These are phyloP conservation scores for Calonectria pseudoturangicola DNA, from an alignment of 2,329 filamentous ascomycete species.

Conservation along the genomic window DNA sequence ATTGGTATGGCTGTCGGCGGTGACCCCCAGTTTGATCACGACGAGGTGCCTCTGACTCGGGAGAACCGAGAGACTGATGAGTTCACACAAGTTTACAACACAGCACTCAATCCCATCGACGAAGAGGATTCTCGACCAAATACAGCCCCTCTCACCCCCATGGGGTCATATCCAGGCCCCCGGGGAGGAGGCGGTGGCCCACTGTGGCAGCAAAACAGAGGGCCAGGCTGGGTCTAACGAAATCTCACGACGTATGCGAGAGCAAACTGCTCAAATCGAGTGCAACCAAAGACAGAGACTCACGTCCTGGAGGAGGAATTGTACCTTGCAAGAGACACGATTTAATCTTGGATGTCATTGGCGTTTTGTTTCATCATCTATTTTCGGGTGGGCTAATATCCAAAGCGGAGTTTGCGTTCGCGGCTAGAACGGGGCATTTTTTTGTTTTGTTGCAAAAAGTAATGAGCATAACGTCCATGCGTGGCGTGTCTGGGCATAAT, in stretches of 20 bases:
- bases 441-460: conserved; percentile 18
- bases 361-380: conserved; percentile 24
- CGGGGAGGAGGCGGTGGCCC: conserved; percentile 61
- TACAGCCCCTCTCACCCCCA: conserved; percentile 44
- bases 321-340: conserved; percentile 1
- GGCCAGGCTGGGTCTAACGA: conserved; percentile 67
- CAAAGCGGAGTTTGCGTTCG: conserved; percentile 33
- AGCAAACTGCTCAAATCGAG: conserved; percentile 33
- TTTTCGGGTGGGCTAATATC: conserved; percentile 35
- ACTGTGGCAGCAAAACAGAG: conserved; percentile 73
- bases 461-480: conserved; percentile 34
- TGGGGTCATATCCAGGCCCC: conserved; percentile 49
- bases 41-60: conserved; percentile 64
- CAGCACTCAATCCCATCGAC: conserved; percentile 62
- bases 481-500: conserved; percentile 23
- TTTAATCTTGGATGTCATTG: conserved; percentile 31
- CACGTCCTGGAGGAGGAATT: conserved; percentile 13
- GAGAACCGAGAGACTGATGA: conserved; percentile 62
- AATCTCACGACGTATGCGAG: conserved; percentile 63
- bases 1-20: conserved; percentile 49
- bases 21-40: conserved; percentile 54
- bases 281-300: conserved; percentile 15
- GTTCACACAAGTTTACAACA: conserved; percentile 65
- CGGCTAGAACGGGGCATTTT: conserved; percentile 18
- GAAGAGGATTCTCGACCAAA: conserved; percentile 56